A percentile compares a stretch with the other conserved stretches of the same genome.
Evolutionary conservation across 106 monocot genomes (phyloP).

Genomic region (Acorus calamus): DNA sequence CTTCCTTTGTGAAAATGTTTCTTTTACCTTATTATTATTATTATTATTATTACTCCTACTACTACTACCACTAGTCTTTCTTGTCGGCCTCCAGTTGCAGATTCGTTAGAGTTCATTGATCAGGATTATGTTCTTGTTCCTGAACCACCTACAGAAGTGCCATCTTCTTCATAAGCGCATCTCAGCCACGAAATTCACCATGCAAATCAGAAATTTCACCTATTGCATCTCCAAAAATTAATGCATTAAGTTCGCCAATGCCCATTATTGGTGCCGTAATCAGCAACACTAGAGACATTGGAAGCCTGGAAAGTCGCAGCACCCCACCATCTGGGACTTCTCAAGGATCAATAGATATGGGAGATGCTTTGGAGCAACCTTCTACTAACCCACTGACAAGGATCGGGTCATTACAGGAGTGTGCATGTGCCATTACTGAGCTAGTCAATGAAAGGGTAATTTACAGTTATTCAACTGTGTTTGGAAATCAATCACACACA

Average conservation of each 20-base stretch:
- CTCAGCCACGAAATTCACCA: slow-evolving; percentile 28
- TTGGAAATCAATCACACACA: too few relatives aligned
- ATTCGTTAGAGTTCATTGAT: slow-evolving; percentile 81
- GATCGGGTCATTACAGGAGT: slow-evolving; percentile 76
- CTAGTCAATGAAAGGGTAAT: slow-evolving; percentile 73
- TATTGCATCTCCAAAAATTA: slow-evolving; percentile 20
- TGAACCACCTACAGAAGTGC: slow-evolving; percentile 52
- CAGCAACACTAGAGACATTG: slow-evolving; percentile 9
- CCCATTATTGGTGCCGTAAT: slow-evolving; percentile 42
- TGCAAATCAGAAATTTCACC: slow-evolving; percentile 44
- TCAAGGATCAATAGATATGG: slow-evolving; percentile 63
- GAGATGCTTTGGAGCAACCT: slow-evolving; percentile 64
- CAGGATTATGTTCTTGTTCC: slow-evolving; percentile 82
- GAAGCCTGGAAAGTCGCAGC: slow-evolving; percentile 37
- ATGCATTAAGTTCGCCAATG: slow-evolving; percentile 62
- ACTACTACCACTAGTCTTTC: slow-evolving; percentile 3
- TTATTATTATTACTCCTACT: slow-evolving; percentile 12
- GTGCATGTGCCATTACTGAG: slow-evolving; percentile 53
- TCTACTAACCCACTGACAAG: slow-evolving; percentile 50
- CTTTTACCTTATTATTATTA: not conserved
- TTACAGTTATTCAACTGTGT: too few relatives aligned
- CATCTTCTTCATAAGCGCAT: slow-evolving; percentile 44
- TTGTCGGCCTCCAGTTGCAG: slow-evolving; percentile 24
- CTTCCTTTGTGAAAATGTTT: not conserved
- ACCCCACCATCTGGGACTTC: slow-evolving; percentile 57